Conservation (phyloP, 2,329 filamentous ascomycete species). For the Blastomyces gilchristii region DNA sequence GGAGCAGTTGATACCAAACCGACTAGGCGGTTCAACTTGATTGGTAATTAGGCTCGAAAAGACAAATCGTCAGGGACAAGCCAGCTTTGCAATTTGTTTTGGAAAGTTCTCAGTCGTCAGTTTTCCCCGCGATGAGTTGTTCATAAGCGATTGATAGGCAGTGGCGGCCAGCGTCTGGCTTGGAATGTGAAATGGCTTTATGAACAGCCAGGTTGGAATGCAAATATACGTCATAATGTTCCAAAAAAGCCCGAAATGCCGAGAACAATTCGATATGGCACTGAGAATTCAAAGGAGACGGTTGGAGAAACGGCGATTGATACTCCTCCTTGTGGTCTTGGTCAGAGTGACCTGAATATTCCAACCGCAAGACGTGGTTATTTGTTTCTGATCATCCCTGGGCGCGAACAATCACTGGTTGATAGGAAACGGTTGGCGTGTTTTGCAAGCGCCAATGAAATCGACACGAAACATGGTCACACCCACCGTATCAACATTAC, state of each 20-base stretch:
- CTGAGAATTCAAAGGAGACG: neutral
- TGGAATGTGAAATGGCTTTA: neutral
- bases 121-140: neutral
- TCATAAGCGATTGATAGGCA: neutral
- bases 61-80: neutral
- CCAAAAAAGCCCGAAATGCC: neutral
- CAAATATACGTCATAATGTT: constrained; percentile 1
- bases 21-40: neutral
- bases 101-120: neutral
- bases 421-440: neutral
- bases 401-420: neutral
- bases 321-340: neutral
- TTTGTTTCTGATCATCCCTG: constrained; percentile 1
- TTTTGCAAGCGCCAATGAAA: neutral
- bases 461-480: neutral
- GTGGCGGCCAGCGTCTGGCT: neutral
- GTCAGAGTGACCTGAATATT: neutral
- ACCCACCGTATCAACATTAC: neutral
- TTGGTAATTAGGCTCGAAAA: neutral
- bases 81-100: neutral
- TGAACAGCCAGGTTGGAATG: constrained; percentile 4
- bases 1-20: neutral
- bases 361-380: neutral
- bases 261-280: neutral
- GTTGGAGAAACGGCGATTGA: neutral